These are phyloP conservation scores for Acanthamoeba lenticulata DNA, from an alignment of 208 protist species.

Conservation along the genomic window DNA sequence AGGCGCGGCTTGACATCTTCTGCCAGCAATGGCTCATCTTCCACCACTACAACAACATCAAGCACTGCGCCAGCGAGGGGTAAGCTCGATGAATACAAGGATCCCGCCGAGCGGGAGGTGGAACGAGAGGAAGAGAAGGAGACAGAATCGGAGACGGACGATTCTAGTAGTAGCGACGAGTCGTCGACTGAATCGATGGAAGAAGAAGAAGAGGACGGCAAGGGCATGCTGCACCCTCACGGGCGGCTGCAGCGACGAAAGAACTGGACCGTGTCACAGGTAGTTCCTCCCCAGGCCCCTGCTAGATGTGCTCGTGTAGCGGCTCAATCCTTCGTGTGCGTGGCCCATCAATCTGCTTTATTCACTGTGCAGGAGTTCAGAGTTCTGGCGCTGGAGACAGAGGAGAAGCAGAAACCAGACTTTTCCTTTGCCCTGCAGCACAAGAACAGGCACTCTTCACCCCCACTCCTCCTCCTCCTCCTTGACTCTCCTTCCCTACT, in stretches of 20 bases:
- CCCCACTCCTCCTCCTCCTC: background rate
- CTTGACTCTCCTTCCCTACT: too few relatives aligned
- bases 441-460: background rate
- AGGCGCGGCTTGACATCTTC: background rate
- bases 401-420: constrained; percentile 54
- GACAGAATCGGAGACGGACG: background rate
- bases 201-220: background rate
- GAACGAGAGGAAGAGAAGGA: constrained; percentile 20
- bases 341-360: background rate
- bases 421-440: constrained; percentile 19
- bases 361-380: background rate
- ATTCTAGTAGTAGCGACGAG: constrained; percentile 11
- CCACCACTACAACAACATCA: background rate
- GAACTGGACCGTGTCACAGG: constrained; percentile 32
- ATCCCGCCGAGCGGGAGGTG: background rate
- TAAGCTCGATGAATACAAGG: background rate
- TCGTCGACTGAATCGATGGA: background rate
- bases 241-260: background rate
- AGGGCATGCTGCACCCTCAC: background rate
- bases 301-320: background rate
- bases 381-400: background rate
- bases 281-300: background rate
- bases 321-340: background rate
- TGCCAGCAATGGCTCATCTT: background rate
- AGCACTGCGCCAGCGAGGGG: background rate